A percentile compares a stretch with the other conserved stretches of the same genome.
These are phyloP conservation scores for Agarophyton chilense DNA, from an alignment of 23 red algal species.

Conservation along the genomic window DNA sequence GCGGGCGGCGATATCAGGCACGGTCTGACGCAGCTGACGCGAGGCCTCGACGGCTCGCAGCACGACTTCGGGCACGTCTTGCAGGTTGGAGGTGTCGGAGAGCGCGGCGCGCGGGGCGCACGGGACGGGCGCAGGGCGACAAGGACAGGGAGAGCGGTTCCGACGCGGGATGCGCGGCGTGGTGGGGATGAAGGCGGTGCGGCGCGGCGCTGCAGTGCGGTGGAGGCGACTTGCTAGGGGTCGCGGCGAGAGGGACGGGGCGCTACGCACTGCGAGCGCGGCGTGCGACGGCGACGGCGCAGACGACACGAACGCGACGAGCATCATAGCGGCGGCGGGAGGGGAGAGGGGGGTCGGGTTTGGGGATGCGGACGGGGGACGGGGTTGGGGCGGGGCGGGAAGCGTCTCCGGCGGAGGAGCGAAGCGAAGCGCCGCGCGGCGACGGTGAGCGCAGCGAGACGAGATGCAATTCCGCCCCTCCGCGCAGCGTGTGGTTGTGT, in stretches of 20 bases:
- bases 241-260: neutral
- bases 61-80: constrained; percentile 54
- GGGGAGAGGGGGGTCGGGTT: no score
- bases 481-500: no score
- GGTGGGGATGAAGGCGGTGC: neutral
- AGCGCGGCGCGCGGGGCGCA: neutral
- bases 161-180: neutral
- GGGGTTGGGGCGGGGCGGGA: no score
- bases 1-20: constrained; percentile 82
- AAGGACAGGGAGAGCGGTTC: no score
- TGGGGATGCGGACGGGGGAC: neutral
- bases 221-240: neutral
- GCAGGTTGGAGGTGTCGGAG: neutral
- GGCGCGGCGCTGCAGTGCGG: neutral
- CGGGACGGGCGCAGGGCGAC: neutral
- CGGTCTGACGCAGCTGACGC: constrained; percentile 67
- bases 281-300: neutral
- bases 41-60: constrained; percentile 52
- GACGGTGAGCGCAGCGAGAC: neutral
- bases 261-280: neutral
- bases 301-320: neutral
- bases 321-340: neutral
- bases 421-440: neutral
- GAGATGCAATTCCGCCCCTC: neutral
- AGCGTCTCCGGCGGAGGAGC: no score